These are phyloP conservation scores for Fusarium udum DNA, from an alignment of 2,329 filamentous ascomycete genomes.

Conservation along the genomic window DNA sequence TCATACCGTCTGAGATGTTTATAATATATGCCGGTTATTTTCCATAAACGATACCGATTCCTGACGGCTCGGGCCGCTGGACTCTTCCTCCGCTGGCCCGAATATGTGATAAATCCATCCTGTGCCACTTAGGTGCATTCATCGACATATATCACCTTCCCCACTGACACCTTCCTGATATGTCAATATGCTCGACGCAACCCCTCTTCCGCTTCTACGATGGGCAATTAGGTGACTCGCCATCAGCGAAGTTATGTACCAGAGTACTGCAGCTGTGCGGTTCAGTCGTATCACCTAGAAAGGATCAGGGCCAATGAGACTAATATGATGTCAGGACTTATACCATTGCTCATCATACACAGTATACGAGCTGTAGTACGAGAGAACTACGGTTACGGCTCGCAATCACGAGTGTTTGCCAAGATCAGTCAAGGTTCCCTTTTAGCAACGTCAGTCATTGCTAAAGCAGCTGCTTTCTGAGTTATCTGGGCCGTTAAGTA, in stretches of 20 bases:
- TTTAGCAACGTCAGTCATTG: accelerated
- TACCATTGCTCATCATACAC: accelerated
- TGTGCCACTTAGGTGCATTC: not conserved
- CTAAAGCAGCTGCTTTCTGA: accelerated
- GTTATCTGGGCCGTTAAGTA: accelerated
- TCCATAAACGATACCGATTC: too few relatives aligned
- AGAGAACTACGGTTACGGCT: accelerated
- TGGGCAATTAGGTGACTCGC: too few relatives aligned
- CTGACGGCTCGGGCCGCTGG: not conserved
- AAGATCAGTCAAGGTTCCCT: accelerated
- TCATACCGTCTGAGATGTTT: accelerated
- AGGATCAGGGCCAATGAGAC: accelerated
- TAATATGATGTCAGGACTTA: not conserved
- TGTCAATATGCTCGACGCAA: not conserved
- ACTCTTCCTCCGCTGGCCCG: not conserved
- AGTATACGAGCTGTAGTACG: not conserved
- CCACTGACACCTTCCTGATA: not conserved
- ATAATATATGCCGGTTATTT: accelerated
- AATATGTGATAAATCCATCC: not conserved
- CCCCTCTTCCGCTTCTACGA: not conserved
- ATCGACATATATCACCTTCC: not conserved
- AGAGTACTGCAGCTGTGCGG: too few relatives aligned
- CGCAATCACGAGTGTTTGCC: accelerated
- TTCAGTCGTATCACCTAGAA: accelerated
- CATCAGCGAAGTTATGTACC: too few relatives aligned